phyloP scores from a whole-genome alignment of 208 protist genomes.

The Porcisia deanei region DNA sequence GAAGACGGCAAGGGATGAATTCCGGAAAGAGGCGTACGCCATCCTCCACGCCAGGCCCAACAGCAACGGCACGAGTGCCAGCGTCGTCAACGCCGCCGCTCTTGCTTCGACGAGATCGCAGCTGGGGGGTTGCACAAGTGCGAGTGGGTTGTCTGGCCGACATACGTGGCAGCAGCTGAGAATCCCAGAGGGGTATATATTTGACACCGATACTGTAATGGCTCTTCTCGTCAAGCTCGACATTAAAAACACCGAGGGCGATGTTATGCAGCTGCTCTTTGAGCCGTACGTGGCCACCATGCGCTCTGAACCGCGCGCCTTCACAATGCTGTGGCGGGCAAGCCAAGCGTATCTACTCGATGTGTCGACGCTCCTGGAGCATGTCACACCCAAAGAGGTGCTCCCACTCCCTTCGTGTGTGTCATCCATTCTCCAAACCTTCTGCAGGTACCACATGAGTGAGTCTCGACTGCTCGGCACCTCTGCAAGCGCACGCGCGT shows the following conservation, averaged over 20 bases:
- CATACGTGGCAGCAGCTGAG: slow-evolving; percentile 26
- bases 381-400: slow-evolving; percentile 35
- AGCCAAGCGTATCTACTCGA: slow-evolving; percentile 74
- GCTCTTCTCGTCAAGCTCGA: slow-evolving; percentile 32
- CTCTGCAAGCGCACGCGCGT: slow-evolving; percentile 41
- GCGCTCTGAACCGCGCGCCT: slow-evolving; percentile 57
- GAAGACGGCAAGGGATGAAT: slow-evolving; percentile 22
- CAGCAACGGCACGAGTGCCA: background rate
- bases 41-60: slow-evolving; percentile 11
- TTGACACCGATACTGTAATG: slow-evolving; percentile 35
- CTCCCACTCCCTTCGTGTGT: slow-evolving; percentile 63
- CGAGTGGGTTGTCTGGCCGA: background rate
- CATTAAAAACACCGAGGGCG: slow-evolving; percentile 30
- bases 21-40: slow-evolving; percentile 22
- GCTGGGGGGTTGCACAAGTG: too few relatives aligned
- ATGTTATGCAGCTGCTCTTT: slow-evolving; percentile 47
- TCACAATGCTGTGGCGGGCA: slow-evolving; percentile 79
- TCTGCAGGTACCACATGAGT: slow-evolving; percentile 77
- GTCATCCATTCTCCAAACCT: slow-evolving; percentile 48
- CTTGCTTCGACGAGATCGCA: background rate
- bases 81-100: background rate
- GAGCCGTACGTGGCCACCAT: slow-evolving; percentile 54
- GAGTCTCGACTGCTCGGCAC: slow-evolving; percentile 30
- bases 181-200: slow-evolving; percentile 32
- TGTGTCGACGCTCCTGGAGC: slow-evolving; percentile 58